These are phyloP conservation scores for Ceratocystis papillata DNA, from an alignment of 2,329 filamentous ascomycete genomes.

Conservation along the genomic window DNA sequence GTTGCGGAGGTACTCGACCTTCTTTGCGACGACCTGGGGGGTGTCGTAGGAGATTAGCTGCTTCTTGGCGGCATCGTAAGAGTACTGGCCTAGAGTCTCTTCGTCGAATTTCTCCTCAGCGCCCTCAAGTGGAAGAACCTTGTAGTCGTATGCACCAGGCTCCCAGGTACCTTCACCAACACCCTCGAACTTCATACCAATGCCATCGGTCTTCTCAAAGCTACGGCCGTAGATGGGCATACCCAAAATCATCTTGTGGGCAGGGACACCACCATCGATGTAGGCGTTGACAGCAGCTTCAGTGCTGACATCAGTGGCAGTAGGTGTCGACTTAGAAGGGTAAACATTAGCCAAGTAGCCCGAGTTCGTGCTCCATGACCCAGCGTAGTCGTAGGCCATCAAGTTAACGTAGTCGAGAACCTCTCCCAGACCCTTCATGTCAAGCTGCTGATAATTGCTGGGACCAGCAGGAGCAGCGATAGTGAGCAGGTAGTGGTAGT, in stretches of 20 bases:
- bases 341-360: constrained; percentile 67
- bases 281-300: constrained; percentile 57
- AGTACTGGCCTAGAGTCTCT: constrained; percentile 54
- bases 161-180: constrained; percentile 62
- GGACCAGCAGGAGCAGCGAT: constrained; percentile 43
- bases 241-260: constrained; percentile 60
- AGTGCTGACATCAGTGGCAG: constrained; percentile 59
- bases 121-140: constrained; percentile 55
- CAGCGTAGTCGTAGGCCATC: constrained; percentile 67
- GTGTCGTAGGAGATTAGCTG: constrained; percentile 66
- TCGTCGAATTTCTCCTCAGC: constrained; percentile 48
- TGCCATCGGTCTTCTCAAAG: constrained; percentile 51
- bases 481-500: constrained; percentile 45
- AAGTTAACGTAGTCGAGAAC: constrained; percentile 48
- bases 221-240: constrained; percentile 72
- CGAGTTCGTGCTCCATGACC: constrained; percentile 51
- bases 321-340: constrained; percentile 41
- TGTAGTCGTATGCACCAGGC: constrained; percentile 69
- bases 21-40: constrained; percentile 46
- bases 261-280: constrained; percentile 48
- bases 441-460: constrained; percentile 38
- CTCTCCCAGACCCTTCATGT: constrained; percentile 37
- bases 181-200: constrained; percentile 51
- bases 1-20: constrained; percentile 54
- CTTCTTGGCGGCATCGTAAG: constrained; percentile 49